These are phyloP conservation scores for Nigrograna mackinnonii DNA, from an alignment of 2,329 filamentous ascomycete genomes.

Conservation along the genomic window DNA sequence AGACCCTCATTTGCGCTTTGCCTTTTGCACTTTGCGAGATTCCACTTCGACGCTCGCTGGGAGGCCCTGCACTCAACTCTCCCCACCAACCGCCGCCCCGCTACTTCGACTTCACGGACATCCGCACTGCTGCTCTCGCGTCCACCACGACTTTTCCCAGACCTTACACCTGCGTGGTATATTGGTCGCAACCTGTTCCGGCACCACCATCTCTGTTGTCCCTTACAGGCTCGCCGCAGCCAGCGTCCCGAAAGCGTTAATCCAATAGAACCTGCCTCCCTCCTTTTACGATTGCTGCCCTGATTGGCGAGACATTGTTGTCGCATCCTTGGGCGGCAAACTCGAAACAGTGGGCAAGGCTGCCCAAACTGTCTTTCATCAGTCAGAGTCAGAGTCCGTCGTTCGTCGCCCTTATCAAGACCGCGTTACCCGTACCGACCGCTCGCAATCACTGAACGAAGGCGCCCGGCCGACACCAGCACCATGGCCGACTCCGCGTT, in stretches of 20 bases:
- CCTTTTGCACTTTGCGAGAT: background rate
- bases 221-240: conserved; percentile 16
- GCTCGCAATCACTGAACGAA: background rate
- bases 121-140: conserved; percentile 13
- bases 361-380: conserved; percentile 10
- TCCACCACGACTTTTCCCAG: conserved; percentile 14
- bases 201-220: conserved; percentile 15
- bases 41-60: background rate
- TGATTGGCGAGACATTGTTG: conserved; percentile 41
- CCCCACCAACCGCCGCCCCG: conserved; percentile 7
- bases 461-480: conserved; percentile 19
- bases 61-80: conserved; percentile 3
- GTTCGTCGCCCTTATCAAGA: conserved; percentile 1
- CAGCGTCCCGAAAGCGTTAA: conserved; percentile 32
- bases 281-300: conserved; percentile 27
- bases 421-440: background rate
- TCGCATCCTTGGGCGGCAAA: conserved; percentile 41
- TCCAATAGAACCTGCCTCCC: conserved; percentile 44
- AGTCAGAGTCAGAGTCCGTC: conserved; percentile 8
- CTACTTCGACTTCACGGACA: conserved; percentile 5
- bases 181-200: conserved; percentile 22
- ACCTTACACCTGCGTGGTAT: conserved; percentile 4
- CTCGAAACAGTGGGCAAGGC: conserved; percentile 30
- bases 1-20: background rate
- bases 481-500: conserved; percentile 62